Evolutionary conservation across 2,329 filamentous ascomycete genomes (phyloP).

Genomic region (Fusarium continuum): DNA sequence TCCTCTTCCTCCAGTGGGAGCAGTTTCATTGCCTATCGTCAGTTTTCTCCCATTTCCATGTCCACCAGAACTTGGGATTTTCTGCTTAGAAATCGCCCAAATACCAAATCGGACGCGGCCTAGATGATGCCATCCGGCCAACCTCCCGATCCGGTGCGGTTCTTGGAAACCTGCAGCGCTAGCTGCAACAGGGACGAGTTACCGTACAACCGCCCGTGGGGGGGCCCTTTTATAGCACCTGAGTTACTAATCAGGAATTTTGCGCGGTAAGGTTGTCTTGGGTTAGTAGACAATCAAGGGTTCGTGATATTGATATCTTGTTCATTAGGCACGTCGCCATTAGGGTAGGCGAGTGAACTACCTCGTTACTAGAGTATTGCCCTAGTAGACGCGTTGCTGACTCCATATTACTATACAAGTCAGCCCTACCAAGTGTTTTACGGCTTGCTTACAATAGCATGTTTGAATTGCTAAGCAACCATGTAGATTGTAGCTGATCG

Average conservation of each 20-base stretch:
- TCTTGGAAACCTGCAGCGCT: slow-evolving; percentile 21
- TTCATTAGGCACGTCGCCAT: not conserved
- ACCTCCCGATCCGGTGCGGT: slow-evolving; percentile 32
- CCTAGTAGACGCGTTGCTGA: too few species aligned
- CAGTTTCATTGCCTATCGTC: not conserved
- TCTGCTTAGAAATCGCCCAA: slow-evolving; percentile 43
- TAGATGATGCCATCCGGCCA: slow-evolving; percentile 40
- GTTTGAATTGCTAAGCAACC: slow-evolving; percentile 13
- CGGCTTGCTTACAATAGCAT: slow-evolving; percentile 24
- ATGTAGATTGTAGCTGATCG: not conserved
- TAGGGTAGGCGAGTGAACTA: too few species aligned
- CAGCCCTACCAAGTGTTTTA: not conserved
- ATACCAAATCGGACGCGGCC: slow-evolving; percentile 35
- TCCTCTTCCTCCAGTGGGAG: slow-evolving; percentile 9
- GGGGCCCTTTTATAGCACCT: not conserved
- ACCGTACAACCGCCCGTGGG: slow-evolving; percentile 18
- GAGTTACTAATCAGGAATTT: too few species aligned
- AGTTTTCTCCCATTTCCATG: not conserved
- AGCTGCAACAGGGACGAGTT: slow-evolving; percentile 24
- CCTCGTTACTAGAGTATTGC: too few species aligned
- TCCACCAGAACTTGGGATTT: slow-evolving; percentile 13
- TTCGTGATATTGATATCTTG: too few species aligned
- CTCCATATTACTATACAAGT: not conserved
- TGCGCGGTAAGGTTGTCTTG: not conserved
- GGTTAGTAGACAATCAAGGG: not conserved